A percentile compares a stretch with the other conserved stretches of the same genome.
Conservation (phyloP, 345 rosid species). For the Lumnitzera littorea region DNA sequence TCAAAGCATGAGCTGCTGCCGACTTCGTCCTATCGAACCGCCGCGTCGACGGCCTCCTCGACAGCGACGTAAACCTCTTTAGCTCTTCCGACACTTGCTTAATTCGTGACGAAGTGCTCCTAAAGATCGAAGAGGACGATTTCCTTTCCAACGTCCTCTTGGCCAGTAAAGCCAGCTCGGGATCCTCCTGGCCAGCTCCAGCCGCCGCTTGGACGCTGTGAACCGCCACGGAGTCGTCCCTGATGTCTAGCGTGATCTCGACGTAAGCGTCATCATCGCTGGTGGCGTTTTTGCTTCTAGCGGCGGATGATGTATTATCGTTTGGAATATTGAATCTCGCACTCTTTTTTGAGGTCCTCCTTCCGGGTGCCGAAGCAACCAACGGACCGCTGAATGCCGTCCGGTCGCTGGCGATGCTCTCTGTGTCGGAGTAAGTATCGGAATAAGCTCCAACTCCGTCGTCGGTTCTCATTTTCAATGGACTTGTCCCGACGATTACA, state of each 20-base stretch:
- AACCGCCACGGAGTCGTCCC: conserved; percentile 71
- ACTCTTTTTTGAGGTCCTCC: conserved; percentile 64
- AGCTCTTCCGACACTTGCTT: conserved; percentile 81
- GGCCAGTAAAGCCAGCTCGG: conserved; percentile 58
- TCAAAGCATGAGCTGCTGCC: conserved; percentile 65
- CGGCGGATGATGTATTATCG: conserved; percentile 17
- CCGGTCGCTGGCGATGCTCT: conserved; percentile 55
- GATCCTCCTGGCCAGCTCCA: conserved; percentile 39
- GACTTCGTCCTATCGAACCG: conserved; percentile 66
- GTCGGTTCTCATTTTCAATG: conserved; percentile 23
- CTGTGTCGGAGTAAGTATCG: conserved; percentile 61
- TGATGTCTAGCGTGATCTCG: conserved; percentile 79
- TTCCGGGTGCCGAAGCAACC: conserved; percentile 25
- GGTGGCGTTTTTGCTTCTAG: conserved; percentile 5
- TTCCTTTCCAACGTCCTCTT: conserved; percentile 56
- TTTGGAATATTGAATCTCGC: conserved; percentile 67
- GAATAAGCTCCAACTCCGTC: conserved; percentile 33
- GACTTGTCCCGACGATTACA: too few species aligned
- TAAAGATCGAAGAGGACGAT: conserved; percentile 38
- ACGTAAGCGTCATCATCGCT: conserved; percentile 41
- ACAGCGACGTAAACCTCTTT: conserved; percentile 44
- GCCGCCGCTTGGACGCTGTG: conserved; percentile 77
- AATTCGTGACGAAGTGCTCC: conserved; percentile 56
- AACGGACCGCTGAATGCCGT: conserved; percentile 60
- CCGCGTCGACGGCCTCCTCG: conserved; percentile 33